phyloP scores from a whole-genome alignment of 2,329 filamentous ascomycete genomes.

The Diaporthe nobilis region DNA sequence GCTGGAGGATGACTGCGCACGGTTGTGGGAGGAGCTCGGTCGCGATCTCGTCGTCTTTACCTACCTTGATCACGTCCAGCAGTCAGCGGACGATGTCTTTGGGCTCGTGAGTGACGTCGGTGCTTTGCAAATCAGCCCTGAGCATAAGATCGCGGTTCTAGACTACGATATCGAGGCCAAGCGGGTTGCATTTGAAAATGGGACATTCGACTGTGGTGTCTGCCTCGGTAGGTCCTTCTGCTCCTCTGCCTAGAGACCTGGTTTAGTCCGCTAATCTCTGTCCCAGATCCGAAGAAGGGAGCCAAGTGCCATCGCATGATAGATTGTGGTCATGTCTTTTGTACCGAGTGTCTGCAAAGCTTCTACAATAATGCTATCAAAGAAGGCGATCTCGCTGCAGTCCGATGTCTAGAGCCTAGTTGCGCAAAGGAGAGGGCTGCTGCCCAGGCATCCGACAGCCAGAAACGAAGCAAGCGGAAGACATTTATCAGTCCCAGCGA shows the following conservation, averaged over 20 bases:
- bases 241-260: neutral
- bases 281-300: slow-evolving; percentile 88
- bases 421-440: slow-evolving; percentile 77
- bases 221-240: slow-evolving; percentile 73
- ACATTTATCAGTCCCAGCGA: slow-evolving; percentile 85
- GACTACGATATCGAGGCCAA: slow-evolving; percentile 84
- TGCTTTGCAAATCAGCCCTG: slow-evolving; percentile 65
- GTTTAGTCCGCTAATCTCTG: slow-evolving; percentile 43
- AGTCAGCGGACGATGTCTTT: slow-evolving; percentile 72
- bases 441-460: slow-evolving; percentile 49
- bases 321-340: slow-evolving; percentile 93
- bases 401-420: slow-evolving; percentile 84
- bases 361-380: slow-evolving; percentile 92
- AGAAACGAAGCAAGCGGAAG: slow-evolving; percentile 72
- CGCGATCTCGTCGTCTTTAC: slow-evolving; percentile 71
- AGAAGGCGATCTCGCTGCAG: slow-evolving; percentile 83
- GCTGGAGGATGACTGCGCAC: slow-evolving; percentile 64
- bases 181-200: slow-evolving; percentile 81
- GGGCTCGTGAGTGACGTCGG: slow-evolving; percentile 65
- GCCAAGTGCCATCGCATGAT: slow-evolving; percentile 83
- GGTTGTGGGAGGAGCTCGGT: slow-evolving; percentile 75
- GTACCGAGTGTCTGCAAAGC: slow-evolving; percentile 85
- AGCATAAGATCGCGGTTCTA: slow-evolving; percentile 78
- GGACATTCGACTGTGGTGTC: slow-evolving; percentile 89
- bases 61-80: slow-evolving; percentile 75